Evolutionary conservation across 2,329 filamentous ascomycete genomes (phyloP), one percentile per base, ranked within the genome.

Genomic region (Calonectria pteridis): DNA sequence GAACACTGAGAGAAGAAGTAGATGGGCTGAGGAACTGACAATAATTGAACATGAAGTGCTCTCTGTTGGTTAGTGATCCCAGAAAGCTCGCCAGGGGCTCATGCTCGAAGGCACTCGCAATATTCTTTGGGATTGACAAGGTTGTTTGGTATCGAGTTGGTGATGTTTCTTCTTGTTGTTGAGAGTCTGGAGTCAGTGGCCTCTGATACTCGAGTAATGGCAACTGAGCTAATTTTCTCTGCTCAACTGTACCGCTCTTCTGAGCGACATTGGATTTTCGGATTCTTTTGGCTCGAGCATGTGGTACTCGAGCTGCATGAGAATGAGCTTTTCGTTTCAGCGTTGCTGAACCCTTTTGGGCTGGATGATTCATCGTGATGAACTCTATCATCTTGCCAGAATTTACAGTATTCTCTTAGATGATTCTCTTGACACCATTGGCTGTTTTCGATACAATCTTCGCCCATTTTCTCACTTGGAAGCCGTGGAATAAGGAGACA

Each of bases 41-140:
- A 37, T 75, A 55, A 20, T 70, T 37, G 35, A 76, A 75, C 62
- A 76, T 64, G 13, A 73, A 75, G 20, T 49, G 64, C 46, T 76
- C 75, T 53, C 43, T 35, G 0, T 59, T 11, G 4, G 49, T 69
- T 0, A 75, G 63, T 11, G 73, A 73, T 40, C 23, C 23, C n/a
- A 73, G 16, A 59, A 76, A 76, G 43, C 64, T 73, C 26, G 71
- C 75, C 14, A 76, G 26, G 3, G 75, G 73, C 33, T 73, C 75
- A 10, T 75, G 71, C 20, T 75, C 71, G 43, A 76, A 72, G 1
- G 73, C 64, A 29, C 71, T 31, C 4, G 65, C 14, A 13, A 71
- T 49, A 2, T 13, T 46, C 6, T 23, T 58, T 9, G 67, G 69
- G 26, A 53, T 31, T 11, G 23, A 23, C 1, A 50, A 20, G 1